phyloP scores from a whole-genome alignment of 2,329 filamentous ascomycete genomes.

The Aaosphaeria arxii region DNA sequence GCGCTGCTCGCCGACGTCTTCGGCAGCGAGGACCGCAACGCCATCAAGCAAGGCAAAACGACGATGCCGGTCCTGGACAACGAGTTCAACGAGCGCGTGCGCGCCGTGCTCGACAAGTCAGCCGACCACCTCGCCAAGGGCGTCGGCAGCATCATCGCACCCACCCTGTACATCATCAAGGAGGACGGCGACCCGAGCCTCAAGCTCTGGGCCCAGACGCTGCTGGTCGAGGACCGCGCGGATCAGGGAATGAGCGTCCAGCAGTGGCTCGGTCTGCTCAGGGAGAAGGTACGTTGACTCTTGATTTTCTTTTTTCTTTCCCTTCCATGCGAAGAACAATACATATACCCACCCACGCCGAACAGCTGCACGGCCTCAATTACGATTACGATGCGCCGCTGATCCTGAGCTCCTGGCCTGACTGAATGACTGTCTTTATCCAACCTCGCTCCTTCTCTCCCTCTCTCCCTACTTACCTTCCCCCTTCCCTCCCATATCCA shows the following conservation, averaged over 20 bases:
- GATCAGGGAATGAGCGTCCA: slow-evolving; percentile 82
- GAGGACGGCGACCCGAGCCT: slow-evolving; percentile 95
- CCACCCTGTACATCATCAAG: slow-evolving; percentile 90
- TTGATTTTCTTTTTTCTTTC: no score
- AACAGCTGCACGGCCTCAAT: slow-evolving; percentile 21
- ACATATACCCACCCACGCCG: no score
- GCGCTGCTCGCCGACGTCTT: slow-evolving; percentile 89
- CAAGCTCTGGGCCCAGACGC: slow-evolving; percentile 93
- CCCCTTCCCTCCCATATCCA: no score
- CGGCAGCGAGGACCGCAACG: slow-evolving; percentile 76
- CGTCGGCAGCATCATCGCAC: slow-evolving; percentile 88
- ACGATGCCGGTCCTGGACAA: slow-evolving; percentile 84
- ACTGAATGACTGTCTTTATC: slow-evolving; percentile 5
- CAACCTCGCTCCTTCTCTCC: no score
- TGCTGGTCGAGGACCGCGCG: slow-evolving; percentile 90
- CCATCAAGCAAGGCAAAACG: slow-evolving; percentile 88
- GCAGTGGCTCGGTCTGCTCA: slow-evolving; percentile 87
- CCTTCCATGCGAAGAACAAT: slow-evolving; percentile 4
- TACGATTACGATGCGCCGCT: slow-evolving; percentile 9
- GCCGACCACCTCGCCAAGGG: slow-evolving; percentile 81
- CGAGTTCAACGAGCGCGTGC: slow-evolving; percentile 93
- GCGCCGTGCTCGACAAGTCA: slow-evolving; percentile 89
- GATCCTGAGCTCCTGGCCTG: slow-evolving; percentile 18
- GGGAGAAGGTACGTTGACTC: slow-evolving; percentile 74
- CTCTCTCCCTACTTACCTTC: no score